phyloP scores from a whole-genome alignment of 2,329 filamentous ascomycete genomes.

The Nothopassalora personata region DNA sequence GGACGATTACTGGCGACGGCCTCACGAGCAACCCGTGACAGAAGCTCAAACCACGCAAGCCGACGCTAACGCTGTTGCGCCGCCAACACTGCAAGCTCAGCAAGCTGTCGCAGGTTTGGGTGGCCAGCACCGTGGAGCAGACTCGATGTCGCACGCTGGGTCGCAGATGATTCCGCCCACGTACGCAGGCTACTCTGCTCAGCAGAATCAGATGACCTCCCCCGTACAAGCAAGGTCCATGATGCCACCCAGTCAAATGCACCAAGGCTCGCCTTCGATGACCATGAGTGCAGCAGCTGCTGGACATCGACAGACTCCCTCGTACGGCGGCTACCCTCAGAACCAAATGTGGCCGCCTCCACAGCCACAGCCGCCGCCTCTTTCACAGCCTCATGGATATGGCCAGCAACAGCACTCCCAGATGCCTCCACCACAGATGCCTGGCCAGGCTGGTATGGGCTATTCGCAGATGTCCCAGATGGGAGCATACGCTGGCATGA shows the following conservation, averaged over 20 bases:
- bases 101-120: slow-evolving; percentile 43
- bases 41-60: slow-evolving; percentile 30
- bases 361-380: slow-evolving; percentile 45
- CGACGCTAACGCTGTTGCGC: slow-evolving; percentile 38
- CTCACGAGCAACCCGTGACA: slow-evolving; percentile 66
- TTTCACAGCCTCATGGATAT: slow-evolving; percentile 44
- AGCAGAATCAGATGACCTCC: slow-evolving; percentile 68
- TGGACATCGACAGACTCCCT: slow-evolving; percentile 39
- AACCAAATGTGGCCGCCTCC: slow-evolving; percentile 47
- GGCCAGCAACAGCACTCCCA: slow-evolving; percentile 44
- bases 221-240: slow-evolving; percentile 64
- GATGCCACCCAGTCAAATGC: slow-evolving; percentile 52
- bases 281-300: slow-evolving; percentile 36
- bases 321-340: slow-evolving; percentile 40
- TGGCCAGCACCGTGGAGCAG: slow-evolving; percentile 50
- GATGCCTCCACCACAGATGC: slow-evolving; percentile 46
- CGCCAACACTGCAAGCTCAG: slow-evolving; percentile 45
- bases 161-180: slow-evolving; percentile 53
- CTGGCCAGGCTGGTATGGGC: slow-evolving; percentile 40
- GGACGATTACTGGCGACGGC: slow-evolving; percentile 73
- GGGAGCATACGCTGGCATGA: slow-evolving; percentile 43
- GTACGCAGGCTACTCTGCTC: slow-evolving; percentile 67
- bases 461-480: slow-evolving; percentile 46
- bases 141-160: slow-evolving; percentile 51
- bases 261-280: slow-evolving; percentile 59